Base-by-base conservation (phyloP, 208 protist genomes). In the Naegleria gruberi region DNA sequence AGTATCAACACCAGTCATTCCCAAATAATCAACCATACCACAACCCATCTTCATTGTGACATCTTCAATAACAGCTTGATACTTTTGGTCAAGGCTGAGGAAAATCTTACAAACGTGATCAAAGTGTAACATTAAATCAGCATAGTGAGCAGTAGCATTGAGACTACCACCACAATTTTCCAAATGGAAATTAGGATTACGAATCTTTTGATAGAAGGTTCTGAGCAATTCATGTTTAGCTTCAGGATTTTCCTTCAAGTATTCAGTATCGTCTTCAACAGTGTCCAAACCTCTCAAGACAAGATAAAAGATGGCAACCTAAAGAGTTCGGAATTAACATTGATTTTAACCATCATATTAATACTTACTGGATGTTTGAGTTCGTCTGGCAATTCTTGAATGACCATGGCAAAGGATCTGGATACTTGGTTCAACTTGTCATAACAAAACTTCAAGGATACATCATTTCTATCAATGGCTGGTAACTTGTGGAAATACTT, bases 291-390 rank as follows among this genome's bases (percentile, higher is more conserved):
- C 97, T 43, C 97, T 95, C 40, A 99, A 94, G 30, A 98, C 97
- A 34, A 99, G 95, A 93, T 99, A 99, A 90, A 99, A 99, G 44
- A 99, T 93, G 93, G 97, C 98, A 77, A 99, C 94, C 89, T 93
- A 83, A 45, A 55, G n/a, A n/a, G 4, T 10, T 30, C 6, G 34
- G 30, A 34, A 37, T 19, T 17, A 73, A 73, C 19, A n/a, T n/a
- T 55, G 46, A 15, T 43, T 37, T 77, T 26, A 77, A 90, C 0
- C 17, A 44, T 15, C 65, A 7, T 87, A n/a, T 34, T 55, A 55
- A 47, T 8, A 91, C 92, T 81, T 90, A 94, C 92, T 44, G 94
- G 94, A 84, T 97, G 94, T 34, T 95, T 93, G n/a, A 98, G 91
- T 55, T 95, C 94, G 26, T 94, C 93, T 0, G 93, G 88, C 6